A percentile compares a stretch with the other conserved stretches of the same genome.
phyloP scores from a whole-genome alignment of 306 rosid species.

The Fagus sylvatica region DNA sequence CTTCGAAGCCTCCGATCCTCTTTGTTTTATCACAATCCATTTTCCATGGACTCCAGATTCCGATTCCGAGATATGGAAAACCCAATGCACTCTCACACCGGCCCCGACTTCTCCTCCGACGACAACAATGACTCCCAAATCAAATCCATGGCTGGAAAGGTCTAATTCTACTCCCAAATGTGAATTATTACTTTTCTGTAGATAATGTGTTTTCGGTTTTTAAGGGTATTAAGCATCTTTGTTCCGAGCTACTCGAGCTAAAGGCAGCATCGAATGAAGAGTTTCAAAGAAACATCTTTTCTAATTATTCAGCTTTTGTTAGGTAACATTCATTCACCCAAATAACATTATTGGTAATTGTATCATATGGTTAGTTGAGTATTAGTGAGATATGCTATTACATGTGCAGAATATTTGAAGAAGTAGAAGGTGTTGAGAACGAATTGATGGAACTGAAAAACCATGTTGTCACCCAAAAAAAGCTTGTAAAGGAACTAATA shows the following conservation, averaged over 20 bases:
- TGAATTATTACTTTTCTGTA: too few relatives aligned
- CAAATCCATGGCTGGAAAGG: conserved; percentile 77
- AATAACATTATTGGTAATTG: not conserved
- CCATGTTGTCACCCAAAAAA: conserved; percentile 54
- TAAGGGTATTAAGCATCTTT: conserved; percentile 80
- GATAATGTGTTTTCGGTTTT: not conserved
- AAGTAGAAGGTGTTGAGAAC: conserved; percentile 49
- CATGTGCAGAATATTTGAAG: conserved; percentile 56
- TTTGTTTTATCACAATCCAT: conserved; percentile 8
- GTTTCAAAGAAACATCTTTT: conserved; percentile 52
- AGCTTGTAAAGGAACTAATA: conserved; percentile 45
- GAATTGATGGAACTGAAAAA: conserved; percentile 61
- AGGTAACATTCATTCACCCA: conserved; percentile 37
- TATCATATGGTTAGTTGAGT: not conserved
- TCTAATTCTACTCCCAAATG: not conserved
- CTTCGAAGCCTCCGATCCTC: not conserved
- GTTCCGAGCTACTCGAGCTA: conserved; percentile 76
- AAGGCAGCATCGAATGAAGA: conserved; percentile 65
- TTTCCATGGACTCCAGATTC: conserved; percentile 61
- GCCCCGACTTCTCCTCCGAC: conserved; percentile 48
- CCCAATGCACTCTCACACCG: conserved; percentile 36
- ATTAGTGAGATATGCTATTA: conserved; percentile 4
- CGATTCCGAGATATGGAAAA: conserved; percentile 56
- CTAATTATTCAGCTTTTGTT: conserved; percentile 57
- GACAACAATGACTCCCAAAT: conserved; percentile 52